Base-by-base conservation (phyloP, 2,329 filamentous ascomycete species). In the Pseudogymnoascus sp. region DNA sequence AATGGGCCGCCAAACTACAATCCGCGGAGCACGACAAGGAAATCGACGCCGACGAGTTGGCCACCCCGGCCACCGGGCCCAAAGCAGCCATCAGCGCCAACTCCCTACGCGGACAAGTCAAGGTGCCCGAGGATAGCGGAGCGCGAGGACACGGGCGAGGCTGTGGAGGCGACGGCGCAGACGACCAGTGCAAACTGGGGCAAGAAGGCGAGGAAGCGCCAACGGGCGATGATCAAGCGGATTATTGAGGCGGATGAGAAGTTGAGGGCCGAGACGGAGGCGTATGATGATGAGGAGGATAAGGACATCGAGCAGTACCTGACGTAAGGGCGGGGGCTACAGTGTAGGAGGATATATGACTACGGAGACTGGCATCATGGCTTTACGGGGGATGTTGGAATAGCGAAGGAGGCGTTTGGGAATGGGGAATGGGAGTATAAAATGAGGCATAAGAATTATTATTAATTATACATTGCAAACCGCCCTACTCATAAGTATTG, bases 251-350 rank as follows among this genome's bases (percentile, higher is more conserved):
- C 80, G 58, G 80, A 85, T 67, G 87, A 89, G 75, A 63, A 69
- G 68, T 67, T 69, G 65, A 79, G 83, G 76, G 74, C 76, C 70
- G 75, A 83, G 68, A 78, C 81, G 67, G 80, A 84, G 69, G 72
- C 77, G 59, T 74, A 78, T 64, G 85, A 87, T 68, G 84, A 87
- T 63, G 81, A 89, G 67, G 85, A 88, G 64, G 88, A 91, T 73
- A 88, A 89, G 76, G 88, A 92, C 73, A 88, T 93, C 68, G 83
- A 86, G 71, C 87, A 92, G 75, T 85, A 88, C 69, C 74, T 92
- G 73, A 80, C 83, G 68, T 81, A 85, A 71, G 81, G 75, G 43
- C 63, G 67, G 9, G 61, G 65, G 14, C 68, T 63, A 68, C 67
- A 3, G 58, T 18, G 18, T 1, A 38, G n/a, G 2, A 12, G n/a